phyloP scores from a whole-genome alignment of 2,329 filamentous ascomycete genomes.

The Lithohypha guttulata region DNA sequence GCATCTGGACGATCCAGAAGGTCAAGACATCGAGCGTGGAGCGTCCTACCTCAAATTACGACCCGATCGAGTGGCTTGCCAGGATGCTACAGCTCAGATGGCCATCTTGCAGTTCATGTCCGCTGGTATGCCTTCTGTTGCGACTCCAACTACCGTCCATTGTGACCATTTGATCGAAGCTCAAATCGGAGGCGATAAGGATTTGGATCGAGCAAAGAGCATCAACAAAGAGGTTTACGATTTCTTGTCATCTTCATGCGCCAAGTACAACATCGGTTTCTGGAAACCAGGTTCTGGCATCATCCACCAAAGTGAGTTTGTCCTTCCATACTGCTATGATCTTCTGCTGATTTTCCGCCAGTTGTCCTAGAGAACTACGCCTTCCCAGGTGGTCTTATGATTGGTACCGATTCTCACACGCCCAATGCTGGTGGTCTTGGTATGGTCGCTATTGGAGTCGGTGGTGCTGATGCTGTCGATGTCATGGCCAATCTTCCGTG shows the following conservation, averaged over 20 bases:
- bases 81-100: slow-evolving; percentile 98
- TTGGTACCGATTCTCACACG: slow-evolving; percentile 96
- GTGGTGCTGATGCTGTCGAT: slow-evolving; percentile 96
- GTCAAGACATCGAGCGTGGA: slow-evolving; percentile 92
- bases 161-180: slow-evolving; percentile 99
- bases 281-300: slow-evolving; percentile 98
- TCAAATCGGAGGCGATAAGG: slow-evolving; percentile 74
- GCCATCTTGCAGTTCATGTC: slow-evolving; percentile 97
- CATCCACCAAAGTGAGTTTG: slow-evolving; percentile 99
- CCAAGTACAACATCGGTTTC: slow-evolving; percentile 99
- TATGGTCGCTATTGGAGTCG: slow-evolving; percentile 90
- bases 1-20: slow-evolving; percentile 91
- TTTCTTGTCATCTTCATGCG: slow-evolving; percentile 85
- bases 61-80: slow-evolving; percentile 95
- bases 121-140: slow-evolving; percentile 77
- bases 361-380: slow-evolving; percentile 97
- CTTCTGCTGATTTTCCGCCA: no score
- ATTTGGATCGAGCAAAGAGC: slow-evolving; percentile 76
- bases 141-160: slow-evolving; percentile 93
- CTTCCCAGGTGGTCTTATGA: slow-evolving; percentile 95
- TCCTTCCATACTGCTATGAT: no score
- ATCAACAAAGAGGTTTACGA: slow-evolving; percentile 99
- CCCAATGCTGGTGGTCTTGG: slow-evolving; percentile 88
- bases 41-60: slow-evolving; percentile 92
- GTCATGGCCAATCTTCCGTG: slow-evolving; percentile 95